Conservation (phyloP, 257 asterid genomes). For the Cruciata laevipes region DNA sequence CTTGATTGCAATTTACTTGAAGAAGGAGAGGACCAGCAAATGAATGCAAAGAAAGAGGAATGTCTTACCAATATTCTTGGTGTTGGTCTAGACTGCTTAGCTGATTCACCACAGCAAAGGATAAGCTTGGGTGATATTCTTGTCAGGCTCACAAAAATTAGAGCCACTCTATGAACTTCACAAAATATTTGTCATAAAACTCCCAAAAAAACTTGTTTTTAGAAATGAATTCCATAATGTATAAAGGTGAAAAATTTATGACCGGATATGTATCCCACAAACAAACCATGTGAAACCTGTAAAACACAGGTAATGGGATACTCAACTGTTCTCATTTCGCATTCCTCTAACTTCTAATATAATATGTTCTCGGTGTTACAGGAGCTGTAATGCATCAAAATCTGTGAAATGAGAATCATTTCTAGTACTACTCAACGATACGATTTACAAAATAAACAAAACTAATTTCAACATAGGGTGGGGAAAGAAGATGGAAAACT, state of each 20-base stretch:
- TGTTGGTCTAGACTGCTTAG: not conserved
- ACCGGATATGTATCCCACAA: not conserved
- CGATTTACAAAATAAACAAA: conserved; percentile 3
- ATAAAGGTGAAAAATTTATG: not conserved
- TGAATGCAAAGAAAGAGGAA: not conserved
- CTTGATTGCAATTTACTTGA: not conserved
- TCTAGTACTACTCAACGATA: not conserved
- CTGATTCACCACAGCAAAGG: not conserved
- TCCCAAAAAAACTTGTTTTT: too few relatives aligned
- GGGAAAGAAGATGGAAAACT: not conserved
- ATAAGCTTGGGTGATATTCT: not conserved
- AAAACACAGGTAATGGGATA: too few relatives aligned
- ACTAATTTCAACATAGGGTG: not conserved
- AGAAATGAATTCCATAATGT: not conserved
- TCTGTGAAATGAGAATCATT: not conserved
- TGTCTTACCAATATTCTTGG: not conserved
- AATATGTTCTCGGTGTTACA: not conserved
- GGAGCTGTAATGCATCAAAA: not conserved
- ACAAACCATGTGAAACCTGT: not conserved
- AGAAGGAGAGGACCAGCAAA: not conserved
- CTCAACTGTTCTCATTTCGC: not conserved
- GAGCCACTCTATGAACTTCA: not conserved
- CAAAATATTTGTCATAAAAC: too few relatives aligned
- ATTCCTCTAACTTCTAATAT: not conserved
- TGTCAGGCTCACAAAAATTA: not conserved